These are phyloP conservation scores for Daldinia bambusicola DNA, from an alignment of 495 filamentous ascomycete species.

Conservation along the genomic window DNA sequence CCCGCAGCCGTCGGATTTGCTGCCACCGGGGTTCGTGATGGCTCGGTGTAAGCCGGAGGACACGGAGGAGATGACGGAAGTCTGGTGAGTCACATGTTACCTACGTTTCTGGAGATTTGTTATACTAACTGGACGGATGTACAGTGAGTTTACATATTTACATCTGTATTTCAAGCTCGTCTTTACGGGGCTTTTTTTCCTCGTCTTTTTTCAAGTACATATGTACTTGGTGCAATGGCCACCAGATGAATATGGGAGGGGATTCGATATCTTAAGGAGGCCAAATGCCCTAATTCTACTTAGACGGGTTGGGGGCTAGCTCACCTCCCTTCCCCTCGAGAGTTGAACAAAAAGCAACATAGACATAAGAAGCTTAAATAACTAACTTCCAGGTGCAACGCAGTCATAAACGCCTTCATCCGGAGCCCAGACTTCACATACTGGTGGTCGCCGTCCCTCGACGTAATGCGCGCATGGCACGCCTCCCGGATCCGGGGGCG, in stretches of 20 bases:
- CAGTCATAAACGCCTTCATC: constrained; percentile 45
- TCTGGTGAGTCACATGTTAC: constrained; percentile 37
- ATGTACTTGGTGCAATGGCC: no score
- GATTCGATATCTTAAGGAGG: no score
- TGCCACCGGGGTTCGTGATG: constrained; percentile 40
- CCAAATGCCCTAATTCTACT: no score
- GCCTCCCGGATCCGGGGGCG: constrained; percentile 29
- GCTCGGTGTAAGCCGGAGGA: constrained; percentile 42
- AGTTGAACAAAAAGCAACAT: background rate
- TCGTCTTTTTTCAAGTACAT: no score
- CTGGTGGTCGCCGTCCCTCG: constrained; percentile 38
- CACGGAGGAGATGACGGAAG: constrained; percentile 34
- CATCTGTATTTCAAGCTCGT: no score
- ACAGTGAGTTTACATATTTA: constrained; percentile 29
- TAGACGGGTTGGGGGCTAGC: no score
- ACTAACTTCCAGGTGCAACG: no score
- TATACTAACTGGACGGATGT: background rate
- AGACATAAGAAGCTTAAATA: background rate
- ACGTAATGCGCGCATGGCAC: constrained; percentile 39
- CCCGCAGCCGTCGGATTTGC: constrained; percentile 32
- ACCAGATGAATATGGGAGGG: no score
- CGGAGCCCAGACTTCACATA: constrained; percentile 36
- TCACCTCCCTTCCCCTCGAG: no score
- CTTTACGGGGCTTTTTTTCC: no score
- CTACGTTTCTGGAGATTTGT: background rate